Evolutionary conservation across 148 eudicot genomes (phyloP), one percentile per base, ranked within the genome.

Genomic region (Mesembryanthemum crystallinum): DNA sequence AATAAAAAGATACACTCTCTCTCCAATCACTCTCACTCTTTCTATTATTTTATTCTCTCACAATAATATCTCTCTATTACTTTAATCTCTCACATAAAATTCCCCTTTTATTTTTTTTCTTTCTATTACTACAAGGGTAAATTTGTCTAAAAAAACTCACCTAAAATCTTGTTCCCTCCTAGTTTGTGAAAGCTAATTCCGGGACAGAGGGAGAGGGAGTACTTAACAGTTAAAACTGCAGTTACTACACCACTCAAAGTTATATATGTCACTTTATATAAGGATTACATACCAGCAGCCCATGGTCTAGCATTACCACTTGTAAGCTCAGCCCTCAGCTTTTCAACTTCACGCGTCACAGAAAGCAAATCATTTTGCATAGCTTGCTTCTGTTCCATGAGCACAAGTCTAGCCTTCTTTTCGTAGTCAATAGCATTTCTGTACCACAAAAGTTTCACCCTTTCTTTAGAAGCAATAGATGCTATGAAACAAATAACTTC

Each of bases 321-420:
- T 32, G 89, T 66, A 76, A 85, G 87, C 79, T 90, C 93, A 47
- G 94, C 92, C 66, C 92, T 91, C 58, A 95, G 85, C 86, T 92
- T 95, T 82, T 95, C 99, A 76, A 88, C 89, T 83, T 95, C 99
- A 67, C 97, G 94, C 64, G 97, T 96, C 97, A 92, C 91, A 37
- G 90, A 87, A 59, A 95, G 84, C 90, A 95, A 71, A 79, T 89
- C 91, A 76, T 88, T 91, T 85, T 95, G 96, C 99, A 92, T 90
- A 69, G 91, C 80, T 80, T 88, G 94, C 68, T 85, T 90, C 80
- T 95, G 99, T 64, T 91, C 96, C 89, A 88, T 74, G 77, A 95
- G 86, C 85, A 88, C 97, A 42, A 90, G 81, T 70, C 88, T 82
- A 75, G 89, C 96, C 80, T 92, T 92, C 89, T 95, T 95, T 77